Percentiles rank a stretch among this genome's conserved stretches.
Conservation (phyloP, 768 basidiomycete genomes). For the Ephemerocybe angulata region DNA sequence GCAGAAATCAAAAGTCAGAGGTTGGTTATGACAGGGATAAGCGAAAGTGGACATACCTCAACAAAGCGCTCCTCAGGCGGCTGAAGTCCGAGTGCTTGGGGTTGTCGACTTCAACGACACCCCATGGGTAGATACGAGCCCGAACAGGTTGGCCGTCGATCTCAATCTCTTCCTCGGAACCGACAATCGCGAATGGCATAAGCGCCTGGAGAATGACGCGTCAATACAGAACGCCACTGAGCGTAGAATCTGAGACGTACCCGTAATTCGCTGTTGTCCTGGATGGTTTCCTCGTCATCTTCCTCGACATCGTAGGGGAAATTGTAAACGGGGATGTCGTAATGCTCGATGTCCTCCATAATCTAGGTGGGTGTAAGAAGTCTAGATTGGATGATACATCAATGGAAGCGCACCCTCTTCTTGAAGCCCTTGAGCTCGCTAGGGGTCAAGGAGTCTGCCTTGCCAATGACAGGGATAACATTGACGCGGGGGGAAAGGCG, state of each 20-base stretch:
- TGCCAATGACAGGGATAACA: constrained; percentile 97
- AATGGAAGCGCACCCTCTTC: constrained; percentile 59
- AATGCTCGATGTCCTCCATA: constrained; percentile 99
- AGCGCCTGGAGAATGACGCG: constrained; percentile 53
- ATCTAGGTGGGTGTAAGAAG: constrained; percentile 48
- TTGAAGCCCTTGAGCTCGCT: constrained; percentile 93
- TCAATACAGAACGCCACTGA: not conserved
- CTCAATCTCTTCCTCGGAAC: constrained; percentile 95
- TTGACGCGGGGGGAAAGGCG: constrained; percentile 97
- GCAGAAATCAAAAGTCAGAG: too few species aligned
- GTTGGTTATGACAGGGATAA: constrained; percentile 5
- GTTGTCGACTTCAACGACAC: constrained; percentile 97
- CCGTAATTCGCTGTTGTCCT: constrained; percentile 93
- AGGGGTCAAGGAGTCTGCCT: constrained; percentile 93
- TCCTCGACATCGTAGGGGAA: constrained; percentile 99
- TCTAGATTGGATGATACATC: not conserved
- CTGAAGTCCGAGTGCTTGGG: constrained; percentile 99
- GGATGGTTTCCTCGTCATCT: constrained; percentile 97
- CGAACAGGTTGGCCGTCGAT: constrained; percentile 88
- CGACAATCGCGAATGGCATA: constrained; percentile 95
- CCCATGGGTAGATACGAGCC: constrained; percentile 97
- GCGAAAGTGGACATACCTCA: constrained; percentile 55
- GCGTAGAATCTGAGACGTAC: constrained; percentile 38
- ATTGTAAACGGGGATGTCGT: constrained; percentile 97
- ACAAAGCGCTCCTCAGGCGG: constrained; percentile 83